A percentile compares a stretch with the other conserved stretches of the same genome.
These are phyloP conservation scores for Castanea sativa DNA, from an alignment of 306 rosid genomes.

Conservation along the genomic window DNA sequence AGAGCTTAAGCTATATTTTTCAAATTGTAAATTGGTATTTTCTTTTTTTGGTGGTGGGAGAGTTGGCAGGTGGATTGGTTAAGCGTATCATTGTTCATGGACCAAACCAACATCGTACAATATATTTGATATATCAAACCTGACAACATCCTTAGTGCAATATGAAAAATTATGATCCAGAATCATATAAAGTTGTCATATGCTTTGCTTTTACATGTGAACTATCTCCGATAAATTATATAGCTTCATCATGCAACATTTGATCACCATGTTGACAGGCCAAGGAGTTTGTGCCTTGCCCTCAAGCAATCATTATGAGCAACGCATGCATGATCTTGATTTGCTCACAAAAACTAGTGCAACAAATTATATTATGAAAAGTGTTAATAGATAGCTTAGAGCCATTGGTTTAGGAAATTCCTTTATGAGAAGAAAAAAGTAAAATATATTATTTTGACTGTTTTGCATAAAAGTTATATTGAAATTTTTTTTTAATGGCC, in stretches of 20 bases:
- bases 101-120: background rate
- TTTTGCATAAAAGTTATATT: too few species aligned
- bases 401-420: too few species aligned
- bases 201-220: slow-evolving; percentile 7
- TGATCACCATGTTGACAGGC: background rate
- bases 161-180: background rate
- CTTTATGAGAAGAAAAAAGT: too few species aligned
- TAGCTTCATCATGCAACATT: slow-evolving; percentile 5
- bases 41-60: too few species aligned
- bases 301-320: slow-evolving; percentile 38
- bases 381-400: too few species aligned
- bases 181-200: slow-evolving; percentile 28
- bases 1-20: too few species aligned
- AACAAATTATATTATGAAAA: too few species aligned
- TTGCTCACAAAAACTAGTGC: too few species aligned
- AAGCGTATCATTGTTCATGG: background rate
- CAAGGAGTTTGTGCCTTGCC: slow-evolving; percentile 20
- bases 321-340: slow-evolving; percentile 2
- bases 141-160: background rate
- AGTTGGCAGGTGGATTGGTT: background rate
- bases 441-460: too few species aligned
- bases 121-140: background rate
- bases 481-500: accelerated
- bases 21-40: too few species aligned
- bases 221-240: slow-evolving; percentile 14